Evolutionary conservation across 2,329 filamentous ascomycete species (phyloP), one percentile per base, ranked within the genome.

Genomic region (Colletotrichum graminicola): DNA sequence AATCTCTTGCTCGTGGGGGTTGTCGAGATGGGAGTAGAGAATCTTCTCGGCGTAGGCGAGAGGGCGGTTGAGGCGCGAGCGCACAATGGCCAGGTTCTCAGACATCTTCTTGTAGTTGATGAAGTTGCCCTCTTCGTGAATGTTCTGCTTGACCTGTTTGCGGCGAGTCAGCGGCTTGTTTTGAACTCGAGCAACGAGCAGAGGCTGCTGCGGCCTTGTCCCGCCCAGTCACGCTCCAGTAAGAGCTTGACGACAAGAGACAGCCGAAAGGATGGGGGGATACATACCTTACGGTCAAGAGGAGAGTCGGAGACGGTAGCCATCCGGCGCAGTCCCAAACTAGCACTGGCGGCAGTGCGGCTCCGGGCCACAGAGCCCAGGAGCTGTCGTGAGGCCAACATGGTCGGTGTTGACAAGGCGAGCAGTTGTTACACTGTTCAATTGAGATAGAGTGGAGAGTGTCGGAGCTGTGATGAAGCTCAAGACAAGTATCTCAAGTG

Each of bases 81-180:
- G 93, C 77, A 99, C 96, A 83, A 99, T 91, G 79, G 91, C 87
- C 73, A 99, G 90, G 89, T 97, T 98, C 88, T 98, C 95, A 78
- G 93, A 94, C 94, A 98, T 98, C 90, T 98, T 98, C 90, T 94
- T 94, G 84, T 99, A 99, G 90, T 98, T 97, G 89, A 98, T 97
- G 89, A 94, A 98, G 89, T 97, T 96, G 84, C 89, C 90, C 84
- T 94, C 93, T 86, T 99, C 96, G 89, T 91, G 94, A 86, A 94
- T 98, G 89, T 95, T 97, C 90, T 98, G 97, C 84, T 92, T 93
- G 83, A 99, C 88, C 88, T 90, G 72, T 72, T 45, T 23, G 12
- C 34, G 16, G 26, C 51, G 62, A 73, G 56, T 67, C 62, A 73
- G 67, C 51, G 18, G 12, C 14, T 10, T 49, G 14, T 23, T 54